These are phyloP conservation scores for Aegilops tauschii DNA, from an alignment of 176 grass and related monocot species.

Conservation along the genomic window DNA sequence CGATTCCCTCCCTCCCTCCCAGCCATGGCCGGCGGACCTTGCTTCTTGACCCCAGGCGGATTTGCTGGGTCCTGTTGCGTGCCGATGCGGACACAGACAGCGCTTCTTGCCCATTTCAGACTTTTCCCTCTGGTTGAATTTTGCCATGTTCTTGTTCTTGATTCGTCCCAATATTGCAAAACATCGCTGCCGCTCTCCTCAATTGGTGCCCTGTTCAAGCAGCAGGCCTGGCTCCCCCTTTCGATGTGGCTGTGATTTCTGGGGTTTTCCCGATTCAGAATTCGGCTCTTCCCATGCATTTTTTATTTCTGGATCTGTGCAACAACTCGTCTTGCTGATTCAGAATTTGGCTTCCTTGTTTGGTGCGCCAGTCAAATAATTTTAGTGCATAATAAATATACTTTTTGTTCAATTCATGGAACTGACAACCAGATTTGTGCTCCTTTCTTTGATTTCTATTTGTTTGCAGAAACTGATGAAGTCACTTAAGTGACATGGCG, in stretches of 20 bases:
- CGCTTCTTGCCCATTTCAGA: too few relatives aligned
- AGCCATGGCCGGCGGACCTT: too few relatives aligned
- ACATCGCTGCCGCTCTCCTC: background rate
- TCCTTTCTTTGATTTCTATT: background rate
- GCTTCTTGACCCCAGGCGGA: too few relatives aligned
- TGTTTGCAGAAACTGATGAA: background rate
- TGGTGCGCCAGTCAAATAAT: too few relatives aligned
- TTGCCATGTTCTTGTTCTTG: background rate
- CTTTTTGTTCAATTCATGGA: too few relatives aligned
- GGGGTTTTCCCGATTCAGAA: background rate
- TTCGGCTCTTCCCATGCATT: background rate
- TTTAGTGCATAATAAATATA: too few relatives aligned
- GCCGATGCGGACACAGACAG: too few relatives aligned
- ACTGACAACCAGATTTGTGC: background rate
- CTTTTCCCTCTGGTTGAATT: too few relatives aligned
- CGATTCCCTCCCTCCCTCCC: too few relatives aligned
- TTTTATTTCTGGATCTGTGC: background rate
- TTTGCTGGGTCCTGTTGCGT: too few relatives aligned
- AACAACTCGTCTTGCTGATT: background rate
- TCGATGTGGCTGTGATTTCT: background rate
- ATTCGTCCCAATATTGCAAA: background rate
- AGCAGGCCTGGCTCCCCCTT: background rate
- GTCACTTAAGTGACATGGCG: background rate
- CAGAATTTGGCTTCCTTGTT: background rate
- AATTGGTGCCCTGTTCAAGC: background rate